Base-by-base conservation (phyloP, 805 yeast species). In the Metschnikowia drakensbergensis region DNA sequence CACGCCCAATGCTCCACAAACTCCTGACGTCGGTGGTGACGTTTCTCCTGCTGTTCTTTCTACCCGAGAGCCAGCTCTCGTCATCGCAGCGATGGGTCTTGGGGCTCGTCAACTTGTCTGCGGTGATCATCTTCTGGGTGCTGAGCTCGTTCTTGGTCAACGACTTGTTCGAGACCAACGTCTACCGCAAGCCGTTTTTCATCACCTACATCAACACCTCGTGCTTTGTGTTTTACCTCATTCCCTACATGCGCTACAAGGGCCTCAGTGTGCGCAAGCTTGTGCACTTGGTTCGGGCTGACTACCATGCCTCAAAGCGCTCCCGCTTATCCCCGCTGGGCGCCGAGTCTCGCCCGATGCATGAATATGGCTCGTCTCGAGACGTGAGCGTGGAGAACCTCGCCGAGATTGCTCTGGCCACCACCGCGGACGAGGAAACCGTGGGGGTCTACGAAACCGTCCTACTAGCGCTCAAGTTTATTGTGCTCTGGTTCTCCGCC, bases 141-240 rank as follows among this genome's bases (percentile, higher is more conserved):
- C 69, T 86, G 33, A 88, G 96, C 3, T 88, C 96, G 3, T 92
- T 90, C 57, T 65, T 92, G 41, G 84, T 94, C 33, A 90, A 88
- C 65, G 83, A 81, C 37, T 71, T 88, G 36, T 86, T 88, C 57
- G 89, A 83, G 56, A 76, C 79, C 41, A 80, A 77, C 49, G 69
- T 76, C 27, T 94, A 89, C 65, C 69, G 89, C 42, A 94, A 94
- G 67, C 99, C 99, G 13, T 91, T 89, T 62, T 79, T 91, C 53
- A 87, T 94, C 57, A 94, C 99, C 2, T 94, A 92, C 69, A 66
- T 92, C 57, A 94, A 91, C 69, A 91, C 98, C 0, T 83, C 89
- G 1, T 80, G 94, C 3, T 94, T 94, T 64, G 74, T 81, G 6
- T 72, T 92, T 45, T 94, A 92, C 64, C 69, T 94, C 44, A 63